Evolutionary conservation across 805 yeast genomes (phyloP).

Genomic region (Wickerhamiella nectarea): DNA sequence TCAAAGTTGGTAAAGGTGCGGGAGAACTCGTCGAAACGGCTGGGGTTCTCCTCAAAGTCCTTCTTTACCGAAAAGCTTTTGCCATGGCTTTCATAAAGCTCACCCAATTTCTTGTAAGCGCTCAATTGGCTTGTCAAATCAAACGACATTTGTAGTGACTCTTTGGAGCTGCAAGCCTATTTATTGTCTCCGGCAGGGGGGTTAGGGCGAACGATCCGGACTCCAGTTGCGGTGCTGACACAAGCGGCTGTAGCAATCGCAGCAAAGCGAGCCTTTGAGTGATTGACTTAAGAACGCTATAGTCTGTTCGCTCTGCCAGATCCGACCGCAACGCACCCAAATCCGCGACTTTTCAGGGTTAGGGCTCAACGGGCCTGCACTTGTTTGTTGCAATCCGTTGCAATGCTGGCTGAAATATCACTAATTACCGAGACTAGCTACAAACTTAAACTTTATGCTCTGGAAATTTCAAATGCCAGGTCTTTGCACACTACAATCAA

Average conservation of each 20-base stretch:
- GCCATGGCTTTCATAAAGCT: slow-evolving; percentile 55
- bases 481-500: no score
- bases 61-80: slow-evolving; percentile 58
- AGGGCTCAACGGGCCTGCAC: not conserved
- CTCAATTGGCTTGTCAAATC: slow-evolving; percentile 36
- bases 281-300: no score
- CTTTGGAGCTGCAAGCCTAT: not conserved
- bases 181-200: not conserved
- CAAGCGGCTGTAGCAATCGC: no score
- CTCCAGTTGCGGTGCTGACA: not conserved
- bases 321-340: no score
- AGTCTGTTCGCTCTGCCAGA: no score
- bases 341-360: not conserved
- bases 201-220: not conserved
- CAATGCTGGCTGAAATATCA: no score
- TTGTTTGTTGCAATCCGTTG: no score
- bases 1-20: slow-evolving; percentile 73
- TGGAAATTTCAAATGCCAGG: no score
- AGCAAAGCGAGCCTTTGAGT: no score
- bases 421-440: no score
- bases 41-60: slow-evolving; percentile 61
- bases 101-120: slow-evolving; percentile 71
- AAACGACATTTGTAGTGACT: slow-evolving; percentile 3
- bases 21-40: slow-evolving; percentile 64
- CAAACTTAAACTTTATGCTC: no score